These are phyloP conservation scores for Phytopythium montanum DNA, from an alignment of 352 stramenopile genomes.

Conservation along the genomic window DNA sequence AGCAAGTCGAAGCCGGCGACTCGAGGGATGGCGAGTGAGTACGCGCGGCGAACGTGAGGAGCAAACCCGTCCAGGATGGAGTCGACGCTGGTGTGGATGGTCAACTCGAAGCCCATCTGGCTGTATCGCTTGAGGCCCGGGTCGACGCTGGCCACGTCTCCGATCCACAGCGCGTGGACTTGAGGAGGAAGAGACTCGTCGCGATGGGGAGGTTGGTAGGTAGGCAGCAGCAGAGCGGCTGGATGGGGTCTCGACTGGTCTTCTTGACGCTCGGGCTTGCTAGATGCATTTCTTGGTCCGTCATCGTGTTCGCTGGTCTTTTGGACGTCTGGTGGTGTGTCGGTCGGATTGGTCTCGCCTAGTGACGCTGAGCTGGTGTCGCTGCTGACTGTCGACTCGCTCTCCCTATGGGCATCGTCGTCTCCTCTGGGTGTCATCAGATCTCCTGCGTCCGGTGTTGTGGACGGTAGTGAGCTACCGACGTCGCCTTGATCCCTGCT, in stretches of 20 bases:
- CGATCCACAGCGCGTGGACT: conserved; percentile 16
- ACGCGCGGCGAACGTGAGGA: conserved; percentile 3
- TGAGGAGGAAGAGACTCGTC: background rate
- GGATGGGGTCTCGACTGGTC: background rate
- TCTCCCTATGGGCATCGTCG: background rate
- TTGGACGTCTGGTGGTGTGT: background rate
- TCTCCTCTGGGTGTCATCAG: background rate
- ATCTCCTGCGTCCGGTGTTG: background rate
- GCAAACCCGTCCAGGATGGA: conserved; percentile 13
- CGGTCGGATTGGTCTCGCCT: background rate
- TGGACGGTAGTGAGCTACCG: background rate
- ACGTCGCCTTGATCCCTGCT: background rate
- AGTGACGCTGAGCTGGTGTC: background rate
- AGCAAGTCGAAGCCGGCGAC: conserved; percentile 15
- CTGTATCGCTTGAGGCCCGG: conserved; percentile 1
- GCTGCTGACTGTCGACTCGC: background rate
- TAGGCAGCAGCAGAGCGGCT: background rate
- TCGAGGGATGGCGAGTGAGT: conserved; percentile 3
- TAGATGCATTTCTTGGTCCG: background rate
- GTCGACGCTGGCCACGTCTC: conserved; percentile 4
- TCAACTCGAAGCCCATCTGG: conserved; percentile 11
- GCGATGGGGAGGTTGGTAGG: background rate
- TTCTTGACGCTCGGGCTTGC: too few species aligned
- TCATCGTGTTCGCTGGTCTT: background rate
- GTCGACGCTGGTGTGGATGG: conserved; percentile 6